Conservation (phyloP, 2,329 filamentous ascomycete genomes). For the Fusarium drepaniforme region DNA sequence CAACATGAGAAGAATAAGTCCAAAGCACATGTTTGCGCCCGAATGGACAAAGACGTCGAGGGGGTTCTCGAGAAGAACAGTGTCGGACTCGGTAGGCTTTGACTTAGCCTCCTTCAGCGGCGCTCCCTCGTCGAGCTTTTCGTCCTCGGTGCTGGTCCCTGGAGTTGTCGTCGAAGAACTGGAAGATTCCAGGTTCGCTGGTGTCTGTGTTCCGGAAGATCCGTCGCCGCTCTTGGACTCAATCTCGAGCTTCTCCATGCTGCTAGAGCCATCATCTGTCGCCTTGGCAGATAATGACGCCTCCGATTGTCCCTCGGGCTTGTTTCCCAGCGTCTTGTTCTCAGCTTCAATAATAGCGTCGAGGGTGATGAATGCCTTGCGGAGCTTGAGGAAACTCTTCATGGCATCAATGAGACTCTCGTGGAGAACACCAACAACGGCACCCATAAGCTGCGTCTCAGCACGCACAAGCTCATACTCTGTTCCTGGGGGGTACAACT, state of each 20-base stretch:
- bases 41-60: slow-evolving; percentile 92
- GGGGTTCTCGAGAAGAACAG: slow-evolving; percentile 76
- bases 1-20: slow-evolving; percentile 86
- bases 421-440: slow-evolving; percentile 89
- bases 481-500: slow-evolving; percentile 83
- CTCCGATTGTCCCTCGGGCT: slow-evolving; percentile 10
- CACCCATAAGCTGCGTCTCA: slow-evolving; percentile 89
- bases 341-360: slow-evolving; percentile 84
- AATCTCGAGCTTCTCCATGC: slow-evolving; percentile 50
- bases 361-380: slow-evolving; percentile 88
- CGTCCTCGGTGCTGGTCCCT: slow-evolving; percentile 26
- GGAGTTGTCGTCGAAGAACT: slow-evolving; percentile 38
- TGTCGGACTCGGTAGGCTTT: slow-evolving; percentile 64
- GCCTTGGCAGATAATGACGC: slow-evolving; percentile 15
- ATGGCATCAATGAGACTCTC: slow-evolving; percentile 93
- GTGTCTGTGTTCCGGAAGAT: slow-evolving; percentile 57
- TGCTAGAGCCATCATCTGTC: slow-evolving; percentile 42
- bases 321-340: slow-evolving; percentile 57
- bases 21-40: slow-evolving; percentile 90
- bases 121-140: slow-evolving; percentile 36
- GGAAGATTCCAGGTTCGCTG: slow-evolving; percentile 44
- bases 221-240: slow-evolving; percentile 50
- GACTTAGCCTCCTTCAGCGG: slow-evolving; percentile 41
- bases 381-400: slow-evolving; percentile 91
- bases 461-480: slow-evolving; percentile 89